Conservation (phyloP, 306 rosid genomes). For the Senna siamea region DNA sequence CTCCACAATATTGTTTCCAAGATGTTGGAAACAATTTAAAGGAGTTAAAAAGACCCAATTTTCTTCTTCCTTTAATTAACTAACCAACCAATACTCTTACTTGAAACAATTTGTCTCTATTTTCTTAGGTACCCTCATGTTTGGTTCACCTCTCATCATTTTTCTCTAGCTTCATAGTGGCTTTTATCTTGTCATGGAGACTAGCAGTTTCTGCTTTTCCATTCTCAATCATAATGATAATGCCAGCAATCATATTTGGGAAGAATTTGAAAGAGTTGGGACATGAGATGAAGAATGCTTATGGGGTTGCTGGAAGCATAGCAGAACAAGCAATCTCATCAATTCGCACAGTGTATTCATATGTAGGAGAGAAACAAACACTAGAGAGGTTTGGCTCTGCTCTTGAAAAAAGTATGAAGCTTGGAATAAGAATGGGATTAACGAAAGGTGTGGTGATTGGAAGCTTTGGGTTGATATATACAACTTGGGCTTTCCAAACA, state of each 20-base stretch:
- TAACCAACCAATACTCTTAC: too few species aligned
- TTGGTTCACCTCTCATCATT: conserved; percentile 63
- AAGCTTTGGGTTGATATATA: conserved; percentile 72
- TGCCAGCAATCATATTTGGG: conserved; percentile 74
- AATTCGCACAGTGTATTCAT: conserved; percentile 68
- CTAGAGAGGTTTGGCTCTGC: conserved; percentile 57
- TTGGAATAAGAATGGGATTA: conserved; percentile 74
- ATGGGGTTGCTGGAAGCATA: conserved; percentile 72
- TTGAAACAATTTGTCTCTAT: too few species aligned
- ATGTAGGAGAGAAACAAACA: conserved; percentile 72
- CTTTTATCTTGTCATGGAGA: conserved; percentile 70
- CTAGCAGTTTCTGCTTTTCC: conserved; percentile 76
- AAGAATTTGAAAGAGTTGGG: conserved; percentile 59
- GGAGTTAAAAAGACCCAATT: too few species aligned
- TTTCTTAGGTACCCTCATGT: conserved; percentile 57
- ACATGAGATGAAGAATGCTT: conserved; percentile 52
- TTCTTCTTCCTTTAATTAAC: too few species aligned
- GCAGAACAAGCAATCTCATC: conserved; percentile 89
- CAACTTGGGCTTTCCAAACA: conserved; percentile 75
- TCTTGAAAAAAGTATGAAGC: conserved; percentile 51
- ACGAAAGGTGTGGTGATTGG: conserved; percentile 77
- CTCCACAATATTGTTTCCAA: too few species aligned
- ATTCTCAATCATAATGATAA: conserved; percentile 61
- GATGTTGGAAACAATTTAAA: too few species aligned
- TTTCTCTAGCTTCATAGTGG: conserved; percentile 57